Evolutionary conservation across 2,329 filamentous ascomycete genomes (phyloP).

Genomic region (Penicillium expansum): DNA sequence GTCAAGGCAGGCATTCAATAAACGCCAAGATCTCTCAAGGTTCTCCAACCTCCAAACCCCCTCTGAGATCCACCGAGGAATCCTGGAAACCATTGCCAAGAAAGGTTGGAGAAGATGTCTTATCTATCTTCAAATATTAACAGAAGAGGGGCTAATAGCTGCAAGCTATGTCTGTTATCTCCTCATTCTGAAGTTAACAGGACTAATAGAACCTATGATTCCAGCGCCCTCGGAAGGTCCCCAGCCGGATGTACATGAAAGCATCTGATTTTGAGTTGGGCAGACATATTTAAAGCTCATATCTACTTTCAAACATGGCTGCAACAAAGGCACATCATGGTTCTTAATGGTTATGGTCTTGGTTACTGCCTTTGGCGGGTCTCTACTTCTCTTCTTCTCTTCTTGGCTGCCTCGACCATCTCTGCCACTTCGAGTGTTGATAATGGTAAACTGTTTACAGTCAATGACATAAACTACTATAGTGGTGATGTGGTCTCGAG

Average conservation of each 20-base stretch:
- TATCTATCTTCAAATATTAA: not conserved
- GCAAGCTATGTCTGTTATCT: not conserved
- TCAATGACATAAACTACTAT: constrained; percentile 37
- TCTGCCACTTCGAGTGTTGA: not conserved
- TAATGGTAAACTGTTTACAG: constrained; percentile 12
- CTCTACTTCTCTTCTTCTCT: not conserved
- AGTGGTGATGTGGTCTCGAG: constrained; percentile 19
- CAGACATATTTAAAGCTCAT: not conserved
- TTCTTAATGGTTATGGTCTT: not conserved
- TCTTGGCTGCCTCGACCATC: not conserved
- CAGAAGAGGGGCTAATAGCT: not conserved
- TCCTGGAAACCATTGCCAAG: not conserved
- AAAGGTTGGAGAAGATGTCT: not conserved
- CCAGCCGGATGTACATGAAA: not conserved
- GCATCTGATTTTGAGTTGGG: not conserved
- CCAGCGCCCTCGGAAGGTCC: not conserved
- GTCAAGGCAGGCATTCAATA: not conserved
- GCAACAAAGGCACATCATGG: not conserved
- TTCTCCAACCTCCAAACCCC: not conserved
- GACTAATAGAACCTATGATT: not conserved
- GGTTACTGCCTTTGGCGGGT: not conserved
- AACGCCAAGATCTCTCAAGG: not conserved
- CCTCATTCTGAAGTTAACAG: not conserved
- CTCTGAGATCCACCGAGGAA: not conserved
- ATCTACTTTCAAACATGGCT: not conserved